These are phyloP conservation scores for Yamadazyma mexicana DNA, from an alignment of 1,139 yeast species.

Conservation along the genomic window DNA sequence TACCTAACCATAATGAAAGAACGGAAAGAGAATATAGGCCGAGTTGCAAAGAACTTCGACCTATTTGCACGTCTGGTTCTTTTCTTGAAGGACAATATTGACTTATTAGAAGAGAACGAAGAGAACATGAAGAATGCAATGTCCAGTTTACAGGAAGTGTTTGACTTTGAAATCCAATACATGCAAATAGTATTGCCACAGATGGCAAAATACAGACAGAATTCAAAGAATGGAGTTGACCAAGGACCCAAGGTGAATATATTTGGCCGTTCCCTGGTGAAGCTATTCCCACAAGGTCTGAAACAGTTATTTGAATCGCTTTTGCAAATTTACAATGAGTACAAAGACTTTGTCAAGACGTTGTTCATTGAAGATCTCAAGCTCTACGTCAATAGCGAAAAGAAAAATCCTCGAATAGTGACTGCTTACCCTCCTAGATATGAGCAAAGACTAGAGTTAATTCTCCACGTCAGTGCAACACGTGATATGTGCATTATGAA, in stretches of 20 bases:
- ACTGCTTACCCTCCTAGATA: too few species aligned
- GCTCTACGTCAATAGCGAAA: neutral
- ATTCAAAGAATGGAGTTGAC: too few species aligned
- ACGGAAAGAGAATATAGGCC: conserved; percentile 6
- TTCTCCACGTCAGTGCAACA: neutral
- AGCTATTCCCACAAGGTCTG: conserved; percentile 14
- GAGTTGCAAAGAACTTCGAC: conserved; percentile 8
- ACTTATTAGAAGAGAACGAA: conserved; percentile 8
- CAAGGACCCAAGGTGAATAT: too few species aligned
- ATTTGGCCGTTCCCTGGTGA: too few species aligned
- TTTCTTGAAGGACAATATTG: conserved; percentile 1
- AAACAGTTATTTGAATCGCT: conserved; percentile 1
- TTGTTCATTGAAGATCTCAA: conserved; percentile 9
- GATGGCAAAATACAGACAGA: too few species aligned
- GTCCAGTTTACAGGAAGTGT: too few species aligned
- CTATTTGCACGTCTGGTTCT: neutral
- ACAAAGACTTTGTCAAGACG: neutral
- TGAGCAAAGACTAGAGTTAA: neutral
- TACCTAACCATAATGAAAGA: conserved; percentile 6
- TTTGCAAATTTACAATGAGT: neutral
- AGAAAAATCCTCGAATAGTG: too few species aligned
- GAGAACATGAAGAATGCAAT: conserved; percentile 9
- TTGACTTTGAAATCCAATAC: conserved; percentile 10
- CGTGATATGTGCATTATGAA: neutral
- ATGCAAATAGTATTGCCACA: too few species aligned